Evolutionary conservation across 371 early-diverging fungal species (phyloP).

Genomic region (Mucor plumbeus): DNA sequence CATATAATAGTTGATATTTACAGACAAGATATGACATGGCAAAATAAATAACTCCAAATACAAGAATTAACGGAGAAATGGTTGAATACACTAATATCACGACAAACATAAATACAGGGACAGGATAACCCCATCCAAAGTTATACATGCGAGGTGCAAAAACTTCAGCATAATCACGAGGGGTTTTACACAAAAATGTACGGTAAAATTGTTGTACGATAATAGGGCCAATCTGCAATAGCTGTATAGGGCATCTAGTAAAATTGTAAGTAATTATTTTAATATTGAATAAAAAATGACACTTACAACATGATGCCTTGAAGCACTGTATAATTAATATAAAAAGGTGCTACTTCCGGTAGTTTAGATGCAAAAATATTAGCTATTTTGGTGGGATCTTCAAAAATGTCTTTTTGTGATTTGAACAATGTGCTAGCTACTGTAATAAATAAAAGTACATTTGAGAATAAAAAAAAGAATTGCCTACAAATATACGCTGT

Average conservation of each 20-base stretch:
- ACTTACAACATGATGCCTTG: conserved; percentile 65
- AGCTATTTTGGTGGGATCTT: conserved; percentile 70
- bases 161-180: conserved; percentile 70
- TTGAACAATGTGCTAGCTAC: conserved; percentile 80
- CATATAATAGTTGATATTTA: conserved; percentile 77
- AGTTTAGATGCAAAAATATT: conserved; percentile 72
- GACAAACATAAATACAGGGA: conserved; percentile 76
- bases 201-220: conserved; percentile 56
- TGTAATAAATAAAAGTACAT: conserved; percentile 86
- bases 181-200: conserved; percentile 65
- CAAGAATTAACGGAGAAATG: conserved; percentile 79
- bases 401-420: conserved; percentile 70
- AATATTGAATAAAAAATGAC: not conserved
- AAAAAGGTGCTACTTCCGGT: conserved; percentile 74
- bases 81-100: conserved; percentile 81
- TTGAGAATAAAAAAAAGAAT: conserved; percentile 88
- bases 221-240: conserved; percentile 66
- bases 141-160: conserved; percentile 69
- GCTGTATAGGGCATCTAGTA: conserved; percentile 61
- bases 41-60: conserved; percentile 80
- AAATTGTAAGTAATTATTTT: not conserved
- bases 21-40: conserved; percentile 73
- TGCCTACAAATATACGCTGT: conserved; percentile 59
- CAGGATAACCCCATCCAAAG: conserved; percentile 72
- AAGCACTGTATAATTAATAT: conserved; percentile 66